Evolutionary conservation across 495 filamentous ascomycete genomes (phyloP), one percentile per base, ranked within the genome.

Genomic region (Aspergillus wentii): DNA sequence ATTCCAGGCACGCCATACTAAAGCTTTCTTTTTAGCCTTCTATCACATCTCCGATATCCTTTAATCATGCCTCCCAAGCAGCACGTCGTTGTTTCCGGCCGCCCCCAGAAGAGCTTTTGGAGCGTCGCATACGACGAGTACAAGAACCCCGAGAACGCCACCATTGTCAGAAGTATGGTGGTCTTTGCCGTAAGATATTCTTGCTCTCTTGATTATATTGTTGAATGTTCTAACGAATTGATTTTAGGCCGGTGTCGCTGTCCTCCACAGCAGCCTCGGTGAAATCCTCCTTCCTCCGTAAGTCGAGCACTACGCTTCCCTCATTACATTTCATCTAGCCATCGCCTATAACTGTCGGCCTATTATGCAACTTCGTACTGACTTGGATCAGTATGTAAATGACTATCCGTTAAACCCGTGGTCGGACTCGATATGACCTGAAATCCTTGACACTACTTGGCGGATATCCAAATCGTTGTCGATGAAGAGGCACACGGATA

Each of bases 221-320:
- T 16, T 20, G 25, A 40, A 45, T 15, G 20, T 30, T 29, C 53
- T 61, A 44, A 57, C 33, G 21, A 13, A 41, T 28, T 17, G 6
- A 25, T 29, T 54, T 11, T 49, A 88, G 83, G 78, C 72, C 47
- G 82, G 82, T 43, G 74, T 88, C 31, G 78, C 83, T 33, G 85
- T 88, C 68, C 68, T 88, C 46, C 72, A 80, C 54, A 84, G 80
- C 67, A 79, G 76, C 52, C 83, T 81, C 75, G 74, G 75, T 72
- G 83, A 86, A 66, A 69, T 82, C 54, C 68, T 88, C 40, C 71
- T 86, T 38, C 83, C 84, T 51, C 79, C 80, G 79, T 88, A 64
- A 74, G 76, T 71, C 46, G 37, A 39, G 4, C 6, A 25, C 9
- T n/a, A n/a, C n/a, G n/a, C n/a, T n/a, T n/a, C 28, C 20, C 14